These are phyloP conservation scores for Pelargonium nanum DNA, from an alignment of 345 rosid genomes.

Conservation along the genomic window DNA sequence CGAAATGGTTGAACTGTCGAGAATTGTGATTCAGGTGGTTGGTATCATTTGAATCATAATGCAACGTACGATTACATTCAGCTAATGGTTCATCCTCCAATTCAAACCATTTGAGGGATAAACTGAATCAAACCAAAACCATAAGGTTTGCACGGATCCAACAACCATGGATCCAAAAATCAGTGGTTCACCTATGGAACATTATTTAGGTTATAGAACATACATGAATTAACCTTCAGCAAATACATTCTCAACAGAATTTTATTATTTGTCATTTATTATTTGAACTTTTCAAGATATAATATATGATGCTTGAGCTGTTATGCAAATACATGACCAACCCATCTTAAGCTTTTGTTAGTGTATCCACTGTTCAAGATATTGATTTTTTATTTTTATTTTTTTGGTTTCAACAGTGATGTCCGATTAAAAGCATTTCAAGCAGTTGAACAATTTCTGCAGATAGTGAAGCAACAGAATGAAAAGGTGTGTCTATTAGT, in stretches of 20 bases:
- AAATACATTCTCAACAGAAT: background rate
- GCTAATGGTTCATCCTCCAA: too few relatives aligned
- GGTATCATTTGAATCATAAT: too few relatives aligned
- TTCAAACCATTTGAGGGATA: too few relatives aligned
- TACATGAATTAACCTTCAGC: background rate
- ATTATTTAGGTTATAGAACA: background rate
- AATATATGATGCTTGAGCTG: background rate
- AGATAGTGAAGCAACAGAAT: slow-evolving; percentile 65
- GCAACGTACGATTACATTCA: too few relatives aligned
- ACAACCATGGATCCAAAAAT: too few relatives aligned
- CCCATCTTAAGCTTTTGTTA: background rate
- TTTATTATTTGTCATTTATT: background rate
- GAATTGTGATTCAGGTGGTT: too few relatives aligned
- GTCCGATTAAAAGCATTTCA: slow-evolving; percentile 91
- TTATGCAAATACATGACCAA: background rate
- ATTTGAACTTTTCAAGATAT: background rate
- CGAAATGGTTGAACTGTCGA: too few relatives aligned
- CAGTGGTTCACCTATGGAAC: background rate
- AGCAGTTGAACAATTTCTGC: slow-evolving; percentile 87
- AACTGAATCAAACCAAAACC: too few relatives aligned
- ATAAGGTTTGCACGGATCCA: too few relatives aligned
- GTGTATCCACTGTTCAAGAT: background rate
- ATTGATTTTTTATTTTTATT: slow-evolving; percentile 10
- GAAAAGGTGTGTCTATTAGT: slow-evolving; percentile 49
- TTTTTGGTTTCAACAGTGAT: slow-evolving; percentile 48